A percentile compares a stretch with the other conserved stretches of the same genome.
Conservation (phyloP, 2,329 filamentous ascomycete species). For the Pseudocercospora eumusae region DNA sequence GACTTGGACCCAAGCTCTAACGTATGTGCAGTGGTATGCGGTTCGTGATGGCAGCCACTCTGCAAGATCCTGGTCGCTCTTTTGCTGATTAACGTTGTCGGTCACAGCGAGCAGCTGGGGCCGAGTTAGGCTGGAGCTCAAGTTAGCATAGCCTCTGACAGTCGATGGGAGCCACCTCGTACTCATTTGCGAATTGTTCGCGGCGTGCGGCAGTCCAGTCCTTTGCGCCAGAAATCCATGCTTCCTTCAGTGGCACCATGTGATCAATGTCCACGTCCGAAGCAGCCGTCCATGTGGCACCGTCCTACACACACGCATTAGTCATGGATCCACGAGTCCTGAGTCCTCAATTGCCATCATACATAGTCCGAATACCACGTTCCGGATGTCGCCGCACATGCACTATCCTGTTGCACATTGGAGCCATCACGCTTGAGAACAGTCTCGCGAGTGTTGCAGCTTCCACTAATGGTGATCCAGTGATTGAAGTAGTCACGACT, state of each 20-base stretch:
- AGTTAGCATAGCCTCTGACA: background rate
- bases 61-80: slow-evolving; percentile 74
- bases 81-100: slow-evolving; percentile 70
- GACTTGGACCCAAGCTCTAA: slow-evolving; percentile 73
- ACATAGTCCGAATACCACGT: slow-evolving; percentile 68
- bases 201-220: slow-evolving; percentile 70
- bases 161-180: background rate
- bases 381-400: slow-evolving; percentile 66
- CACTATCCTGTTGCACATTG: slow-evolving; percentile 58
- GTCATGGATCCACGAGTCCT: background rate
- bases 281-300: slow-evolving; percentile 66
- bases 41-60: slow-evolving; percentile 72
- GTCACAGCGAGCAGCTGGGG: slow-evolving; percentile 81
- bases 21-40: slow-evolving; percentile 76
- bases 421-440: slow-evolving; percentile 74
- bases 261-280: slow-evolving; percentile 80
- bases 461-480: slow-evolving; percentile 66
- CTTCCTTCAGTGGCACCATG: slow-evolving; percentile 67
- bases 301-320: slow-evolving; percentile 50
- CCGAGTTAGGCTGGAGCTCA: slow-evolving; percentile 63
- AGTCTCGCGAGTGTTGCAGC: slow-evolving; percentile 65
- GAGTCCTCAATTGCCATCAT: background rate
- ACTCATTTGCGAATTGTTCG: slow-evolving; percentile 64
- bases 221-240: slow-evolving; percentile 62
- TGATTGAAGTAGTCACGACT: slow-evolving; percentile 68